Base-by-base conservation (phyloP, 768 basidiomycete species). In the Pleurotus tuoliensis region DNA sequence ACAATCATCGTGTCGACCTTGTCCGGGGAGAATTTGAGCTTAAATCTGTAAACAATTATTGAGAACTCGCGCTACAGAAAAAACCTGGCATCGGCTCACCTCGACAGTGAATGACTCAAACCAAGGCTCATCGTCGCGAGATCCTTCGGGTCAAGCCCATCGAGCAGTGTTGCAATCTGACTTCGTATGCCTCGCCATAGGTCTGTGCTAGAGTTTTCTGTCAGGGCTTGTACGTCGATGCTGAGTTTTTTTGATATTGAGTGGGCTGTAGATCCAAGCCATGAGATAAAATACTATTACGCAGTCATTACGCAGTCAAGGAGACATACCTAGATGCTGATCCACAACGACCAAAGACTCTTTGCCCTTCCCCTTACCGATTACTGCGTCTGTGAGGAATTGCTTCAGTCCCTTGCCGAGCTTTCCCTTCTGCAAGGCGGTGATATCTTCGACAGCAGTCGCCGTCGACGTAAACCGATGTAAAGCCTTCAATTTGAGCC, bases 1-100 rank as follows among this genome's bases (percentile, higher is more conserved):
- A 98, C 90, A 57, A 99, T 90, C 97, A 99, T 99, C 6, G 95
- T 98, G 69, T 99, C 97, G 47, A 99, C 95, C 75, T 98, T 98
- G 77, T 98, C 97, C 5, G 97, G 96, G 6, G 97, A 98, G 74
- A 99, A 98, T 75, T 99, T 99, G 64, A 99, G 82, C 80, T 98
- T 99, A 78, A 96, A 99, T 58, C 95, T 96, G 61, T 30, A 53
- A 7, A n/a, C 15, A 22, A 39, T 12, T 38, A 7, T 47, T 34
- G 30, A 34, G 49, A 38, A 46, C 22, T 24, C 8, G 30, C 12
- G 13, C 13, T 13, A 11, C 8, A 18, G 11, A n/a, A 8, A 52
- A 9, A 13, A 3, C 9, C 13, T 40, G 8, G 40, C 58, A 43
- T 13, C 8, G 24, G 67, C 81, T 34, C 58, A 92, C 94, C 94